A percentile compares a stretch with the other conserved stretches of the same genome.
Conservation (phyloP, 2,329 filamentous ascomycete genomes). For the Aspergillus pseudotamarii region DNA sequence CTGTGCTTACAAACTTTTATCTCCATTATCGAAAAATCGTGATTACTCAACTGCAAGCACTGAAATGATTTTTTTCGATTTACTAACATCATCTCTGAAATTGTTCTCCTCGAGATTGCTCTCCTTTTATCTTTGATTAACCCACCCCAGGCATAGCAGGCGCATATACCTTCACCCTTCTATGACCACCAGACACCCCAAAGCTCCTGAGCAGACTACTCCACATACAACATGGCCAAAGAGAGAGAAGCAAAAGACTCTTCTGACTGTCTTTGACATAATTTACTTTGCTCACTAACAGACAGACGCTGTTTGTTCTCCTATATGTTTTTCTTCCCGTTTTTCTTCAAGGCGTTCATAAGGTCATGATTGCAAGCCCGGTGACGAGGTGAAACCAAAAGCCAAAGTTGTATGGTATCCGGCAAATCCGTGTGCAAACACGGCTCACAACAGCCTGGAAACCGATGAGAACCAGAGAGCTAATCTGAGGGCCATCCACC, state of each 20-base stretch:
- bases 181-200: background rate
- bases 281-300: conserved; percentile 24
- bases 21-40: no score
- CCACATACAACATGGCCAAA: background rate
- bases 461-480: conserved; percentile 50
- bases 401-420: conserved; percentile 52
- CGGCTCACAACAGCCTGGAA: conserved; percentile 36
- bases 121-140: background rate
- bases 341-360: background rate
- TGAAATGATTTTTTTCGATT: background rate
- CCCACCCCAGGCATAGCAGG: background rate
- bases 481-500: conserved; percentile 44
- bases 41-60: background rate
- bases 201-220: background rate
- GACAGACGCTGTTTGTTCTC: conserved; percentile 19
- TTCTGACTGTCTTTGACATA: background rate
- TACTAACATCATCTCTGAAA: background rate
- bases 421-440: conserved; percentile 24
- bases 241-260: background rate
- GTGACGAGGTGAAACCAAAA: conserved; percentile 46
- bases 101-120: background rate
- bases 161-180: no score
- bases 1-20: background rate
- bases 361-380: conserved; percentile 26
- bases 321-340: background rate